These are phyloP conservation scores for Ophidiomyces ophidiicola DNA, from an alignment of 2,329 filamentous ascomycete species.

Conservation along the genomic window DNA sequence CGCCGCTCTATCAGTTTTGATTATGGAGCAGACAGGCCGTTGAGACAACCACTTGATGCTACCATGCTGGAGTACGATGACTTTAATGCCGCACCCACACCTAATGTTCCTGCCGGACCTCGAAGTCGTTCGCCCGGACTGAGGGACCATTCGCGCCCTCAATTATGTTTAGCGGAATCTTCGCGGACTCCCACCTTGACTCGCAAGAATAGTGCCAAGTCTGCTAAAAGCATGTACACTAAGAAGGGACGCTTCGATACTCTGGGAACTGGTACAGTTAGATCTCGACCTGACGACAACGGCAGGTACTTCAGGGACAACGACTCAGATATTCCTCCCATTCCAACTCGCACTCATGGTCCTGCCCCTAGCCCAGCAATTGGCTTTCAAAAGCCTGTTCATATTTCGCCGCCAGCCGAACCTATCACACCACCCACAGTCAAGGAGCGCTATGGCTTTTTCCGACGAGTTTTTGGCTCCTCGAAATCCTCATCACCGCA, in stretches of 20 bases:
- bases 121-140: slow-evolving; percentile 38
- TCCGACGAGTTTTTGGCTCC: slow-evolving; percentile 79
- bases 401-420: slow-evolving; percentile 23
- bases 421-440: slow-evolving; percentile 34
- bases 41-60: slow-evolving; percentile 1
- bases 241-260: slow-evolving; percentile 31
- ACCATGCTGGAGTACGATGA: slow-evolving; percentile 29
- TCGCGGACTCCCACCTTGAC: slow-evolving; percentile 26
- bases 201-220: slow-evolving; percentile 34
- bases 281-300: slow-evolving; percentile 24
- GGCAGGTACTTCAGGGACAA: slow-evolving; percentile 19
- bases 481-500: slow-evolving; percentile 42
- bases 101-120: slow-evolving; percentile 69
- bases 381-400: slow-evolving; percentile 38
- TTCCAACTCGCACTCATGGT: slow-evolving; percentile 37
- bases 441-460: slow-evolving; percentile 75
- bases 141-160: slow-evolving; percentile 23
- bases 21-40: slow-evolving; percentile 23
- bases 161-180: slow-evolving; percentile 16
- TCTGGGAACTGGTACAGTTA: slow-evolving; percentile 27
- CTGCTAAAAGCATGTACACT: slow-evolving; percentile 27
- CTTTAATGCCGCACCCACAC: slow-evolving; percentile 73
- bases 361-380: slow-evolving; percentile 44
- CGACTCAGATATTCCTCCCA: slow-evolving; percentile 28
- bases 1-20: slow-evolving; percentile 37